phyloP scores from a whole-genome alignment of 2,329 filamentous ascomycete species.

The Ophiostoma sp. region DNA sequence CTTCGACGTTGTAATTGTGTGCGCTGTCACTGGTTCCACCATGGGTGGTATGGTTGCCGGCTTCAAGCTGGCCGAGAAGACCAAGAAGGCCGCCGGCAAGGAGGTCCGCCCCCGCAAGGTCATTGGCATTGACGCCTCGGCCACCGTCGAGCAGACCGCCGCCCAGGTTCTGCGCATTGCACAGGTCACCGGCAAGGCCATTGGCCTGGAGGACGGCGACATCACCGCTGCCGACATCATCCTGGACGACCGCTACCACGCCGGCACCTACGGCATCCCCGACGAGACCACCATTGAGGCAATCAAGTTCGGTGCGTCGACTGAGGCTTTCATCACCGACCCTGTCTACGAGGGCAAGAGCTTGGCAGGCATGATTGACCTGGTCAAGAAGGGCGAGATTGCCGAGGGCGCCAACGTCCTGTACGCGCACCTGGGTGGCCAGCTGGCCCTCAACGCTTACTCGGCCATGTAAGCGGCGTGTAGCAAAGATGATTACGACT shows the following conservation, averaged over 20 bases:
- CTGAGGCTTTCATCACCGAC: slow-evolving; percentile 68
- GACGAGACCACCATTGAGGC: slow-evolving; percentile 60
- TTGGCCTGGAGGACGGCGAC: slow-evolving; percentile 55
- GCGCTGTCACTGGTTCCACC: slow-evolving; percentile 65
- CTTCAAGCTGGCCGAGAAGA: slow-evolving; percentile 57
- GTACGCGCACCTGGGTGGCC: slow-evolving; percentile 66
- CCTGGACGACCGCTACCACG: slow-evolving; percentile 61
- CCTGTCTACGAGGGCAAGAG: slow-evolving; percentile 74
- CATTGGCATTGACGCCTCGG: slow-evolving; percentile 62
- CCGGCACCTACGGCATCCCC: slow-evolving; percentile 61
- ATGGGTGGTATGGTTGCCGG: slow-evolving; percentile 68
- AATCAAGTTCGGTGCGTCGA: slow-evolving; percentile 61
- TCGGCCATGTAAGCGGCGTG: slow-evolving; percentile 35
- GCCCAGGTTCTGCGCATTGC: slow-evolving; percentile 64
- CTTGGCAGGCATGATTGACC: slow-evolving; percentile 63
- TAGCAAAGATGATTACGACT: neutral
- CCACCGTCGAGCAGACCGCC: slow-evolving; percentile 55
- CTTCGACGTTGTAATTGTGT: slow-evolving; percentile 64
- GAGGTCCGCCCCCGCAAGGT: slow-evolving; percentile 45
- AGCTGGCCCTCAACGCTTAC: slow-evolving; percentile 65
- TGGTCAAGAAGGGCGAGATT: slow-evolving; percentile 59
- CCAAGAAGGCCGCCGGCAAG: slow-evolving; percentile 23
- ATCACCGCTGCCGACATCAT: slow-evolving; percentile 58
- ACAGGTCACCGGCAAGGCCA: slow-evolving; percentile 54
- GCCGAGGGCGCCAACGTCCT: slow-evolving; percentile 55